phyloP scores from a whole-genome alignment of 352 stramenopile species.

The Phytophthora megakarya region DNA sequence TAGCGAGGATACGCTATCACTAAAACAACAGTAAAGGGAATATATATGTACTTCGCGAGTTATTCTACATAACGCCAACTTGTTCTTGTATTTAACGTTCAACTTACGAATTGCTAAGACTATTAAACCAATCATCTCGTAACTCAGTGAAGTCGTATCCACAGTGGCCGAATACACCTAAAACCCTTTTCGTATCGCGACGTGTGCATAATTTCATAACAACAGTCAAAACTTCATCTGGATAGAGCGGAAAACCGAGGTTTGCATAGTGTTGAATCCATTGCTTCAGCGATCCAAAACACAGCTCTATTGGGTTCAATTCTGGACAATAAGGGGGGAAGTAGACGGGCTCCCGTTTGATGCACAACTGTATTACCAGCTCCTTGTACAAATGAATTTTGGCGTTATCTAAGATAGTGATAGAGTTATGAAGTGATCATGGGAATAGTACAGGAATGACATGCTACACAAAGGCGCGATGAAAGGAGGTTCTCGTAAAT shows the following conservation, averaged over 20 bases:
- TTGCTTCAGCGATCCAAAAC: conserved; percentile 13
- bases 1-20: too few species aligned
- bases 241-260: conserved; percentile 8
- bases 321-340: conserved; percentile 2
- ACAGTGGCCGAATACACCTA: neutral
- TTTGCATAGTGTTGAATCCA: conserved; percentile 10
- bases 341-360: conserved; percentile 1
- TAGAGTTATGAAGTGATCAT: conserved; percentile 1
- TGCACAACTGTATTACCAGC: conserved; percentile 5
- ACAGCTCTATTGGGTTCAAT: conserved; percentile 3
- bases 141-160: neutral
- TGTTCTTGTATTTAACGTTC: too few species aligned
- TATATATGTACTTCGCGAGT: too few species aligned
- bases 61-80: too few species aligned
- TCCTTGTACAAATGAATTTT: conserved; percentile 13
- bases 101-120: neutral
- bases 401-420: conserved; percentile 9
- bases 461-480: conserved; percentile 1
- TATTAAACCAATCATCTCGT: neutral
- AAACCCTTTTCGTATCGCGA: neutral
- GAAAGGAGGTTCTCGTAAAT: conserved; percentile 5
- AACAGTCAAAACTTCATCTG: conserved; percentile 1
- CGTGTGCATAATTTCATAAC: neutral
- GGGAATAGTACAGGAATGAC: neutral
- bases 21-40: too few species aligned